Conservation (phyloP, 371 early-diverging fungal genomes). For the Mortierella sp. region DNA sequence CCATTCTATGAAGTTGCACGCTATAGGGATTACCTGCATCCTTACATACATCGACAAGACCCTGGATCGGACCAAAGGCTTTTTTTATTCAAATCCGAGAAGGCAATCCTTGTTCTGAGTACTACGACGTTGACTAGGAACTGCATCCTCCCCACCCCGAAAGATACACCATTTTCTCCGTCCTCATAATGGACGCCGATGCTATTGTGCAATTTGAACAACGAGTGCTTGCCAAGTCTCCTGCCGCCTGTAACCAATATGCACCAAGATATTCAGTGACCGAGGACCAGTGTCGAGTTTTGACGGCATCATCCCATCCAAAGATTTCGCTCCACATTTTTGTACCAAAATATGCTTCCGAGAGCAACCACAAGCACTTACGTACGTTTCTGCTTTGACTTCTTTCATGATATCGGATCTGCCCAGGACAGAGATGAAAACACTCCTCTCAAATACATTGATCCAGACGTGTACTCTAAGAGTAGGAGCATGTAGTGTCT, state of each 20-base stretch:
- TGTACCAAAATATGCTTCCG: not conserved
- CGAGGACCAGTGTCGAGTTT: constrained; percentile 7
- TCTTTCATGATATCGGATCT: too few species aligned
- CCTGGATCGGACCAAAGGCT: too few species aligned
- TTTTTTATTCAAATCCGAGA: not conserved
- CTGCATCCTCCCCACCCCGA: not conserved
- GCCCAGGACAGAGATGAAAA: not conserved
- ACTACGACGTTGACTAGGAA: constrained; percentile 13
- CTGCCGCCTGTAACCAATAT: constrained; percentile 7
- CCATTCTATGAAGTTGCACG: too few species aligned
- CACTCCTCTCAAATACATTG: not conserved
- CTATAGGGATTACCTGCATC: too few species aligned
- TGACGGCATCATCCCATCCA: constrained; percentile 1
- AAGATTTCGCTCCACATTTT: not conserved
- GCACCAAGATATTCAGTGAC: constrained; percentile 8
- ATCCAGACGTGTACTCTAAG: not conserved
- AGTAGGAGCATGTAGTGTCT: too few species aligned
- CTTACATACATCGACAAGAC: too few species aligned
- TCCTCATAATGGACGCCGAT: not conserved
- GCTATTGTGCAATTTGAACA: not conserved
- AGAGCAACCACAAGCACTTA: not conserved
- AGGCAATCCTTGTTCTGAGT: constrained; percentile 1
- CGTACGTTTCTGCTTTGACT: too few species aligned
- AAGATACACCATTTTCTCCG: too few species aligned
- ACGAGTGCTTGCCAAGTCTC: constrained; percentile 5